Evolutionary conservation across 768 basidiomycete genomes (phyloP).

Genomic region (Coprinopsis sp.): DNA sequence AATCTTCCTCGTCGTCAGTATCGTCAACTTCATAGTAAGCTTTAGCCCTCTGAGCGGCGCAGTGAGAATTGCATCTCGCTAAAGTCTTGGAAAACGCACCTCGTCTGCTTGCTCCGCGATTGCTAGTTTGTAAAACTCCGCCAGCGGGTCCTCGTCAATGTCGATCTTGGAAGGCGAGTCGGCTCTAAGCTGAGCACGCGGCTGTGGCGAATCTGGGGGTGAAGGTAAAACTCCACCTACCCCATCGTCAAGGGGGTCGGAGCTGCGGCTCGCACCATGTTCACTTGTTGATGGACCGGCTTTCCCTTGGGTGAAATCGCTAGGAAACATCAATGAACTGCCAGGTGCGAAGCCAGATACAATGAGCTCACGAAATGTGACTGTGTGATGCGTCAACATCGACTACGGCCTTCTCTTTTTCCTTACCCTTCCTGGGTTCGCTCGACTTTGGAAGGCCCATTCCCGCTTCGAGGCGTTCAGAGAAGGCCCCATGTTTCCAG

Average conservation of each 20-base stretch:
- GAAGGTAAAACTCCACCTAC: constrained; percentile 3
- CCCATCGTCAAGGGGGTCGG: neutral
- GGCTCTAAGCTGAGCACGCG: neutral
- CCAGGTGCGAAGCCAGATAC: neutral
- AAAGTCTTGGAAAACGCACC: neutral
- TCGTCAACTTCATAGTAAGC: constrained; percentile 33
- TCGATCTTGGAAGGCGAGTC: constrained; percentile 5
- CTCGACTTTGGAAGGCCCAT: constrained; percentile 17
- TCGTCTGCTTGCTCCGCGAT: constrained; percentile 31
- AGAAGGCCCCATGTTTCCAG: constrained; percentile 45
- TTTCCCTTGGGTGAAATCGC: constrained; percentile 6
- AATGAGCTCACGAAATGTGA: neutral
- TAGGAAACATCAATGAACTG: neutral
- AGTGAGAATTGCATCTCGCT: neutral
- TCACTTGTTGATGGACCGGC: neutral
- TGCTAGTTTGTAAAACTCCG: constrained; percentile 60
- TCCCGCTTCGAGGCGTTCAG: constrained; percentile 44
- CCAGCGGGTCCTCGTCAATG: constrained; percentile 47
- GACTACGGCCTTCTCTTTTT: constrained; percentile 20
- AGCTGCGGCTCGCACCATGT: neutral
- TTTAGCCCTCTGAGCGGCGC: neutral
- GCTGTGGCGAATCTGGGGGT: constrained; percentile 10
- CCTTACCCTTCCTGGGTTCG: constrained; percentile 17
- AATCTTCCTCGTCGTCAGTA: constrained; percentile 25
- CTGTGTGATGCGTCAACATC: constrained; percentile 3